These are phyloP conservation scores for Paraconiothyrium sp. DNA, from an alignment of 2,329 filamentous ascomycete species.

Conservation along the genomic window DNA sequence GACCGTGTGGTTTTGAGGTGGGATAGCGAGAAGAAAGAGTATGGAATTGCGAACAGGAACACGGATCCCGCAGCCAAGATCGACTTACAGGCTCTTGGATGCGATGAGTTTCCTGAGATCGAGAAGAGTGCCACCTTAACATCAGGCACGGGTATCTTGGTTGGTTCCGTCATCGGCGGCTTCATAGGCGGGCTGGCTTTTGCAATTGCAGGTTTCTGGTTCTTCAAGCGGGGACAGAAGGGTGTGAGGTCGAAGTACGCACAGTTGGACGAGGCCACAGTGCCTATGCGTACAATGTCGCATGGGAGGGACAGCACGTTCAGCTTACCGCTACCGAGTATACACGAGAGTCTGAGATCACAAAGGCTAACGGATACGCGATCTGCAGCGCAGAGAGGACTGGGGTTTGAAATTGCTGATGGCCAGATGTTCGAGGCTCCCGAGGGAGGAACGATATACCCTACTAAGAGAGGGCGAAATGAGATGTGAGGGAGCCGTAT, in stretches of 20 bases:
- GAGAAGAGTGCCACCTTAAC: conserved; percentile 9
- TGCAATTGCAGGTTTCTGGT: conserved; percentile 22
- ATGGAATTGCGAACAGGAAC: conserved; percentile 26
- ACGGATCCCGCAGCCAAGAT: conserved; percentile 1
- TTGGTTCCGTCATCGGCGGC: conserved; percentile 26
- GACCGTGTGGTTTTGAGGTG: conserved; percentile 26
- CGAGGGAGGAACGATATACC: conserved; percentile 26
- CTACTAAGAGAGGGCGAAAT: conserved; percentile 15
- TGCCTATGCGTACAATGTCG: conserved; percentile 22
- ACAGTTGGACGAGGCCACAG: conserved; percentile 23
- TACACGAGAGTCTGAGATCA: conserved; percentile 10
- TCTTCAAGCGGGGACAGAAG: conserved; percentile 25
- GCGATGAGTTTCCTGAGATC: conserved; percentile 24
- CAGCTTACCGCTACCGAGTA: conserved; percentile 16
- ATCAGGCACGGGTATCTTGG: conserved; percentile 21
- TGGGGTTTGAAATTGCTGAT: conserved; percentile 17
- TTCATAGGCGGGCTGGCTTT: conserved; percentile 26
- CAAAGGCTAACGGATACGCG: conserved; percentile 3
- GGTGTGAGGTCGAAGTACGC: conserved; percentile 26
- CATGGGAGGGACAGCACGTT: conserved; percentile 6
- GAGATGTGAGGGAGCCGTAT: conserved; percentile 9
- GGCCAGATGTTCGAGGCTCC: conserved; percentile 31
- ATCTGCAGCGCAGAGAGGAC: conserved; percentile 2
- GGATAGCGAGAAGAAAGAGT: conserved; percentile 26
- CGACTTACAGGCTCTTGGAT: conserved; percentile 28